Conservation (phyloP, 2,329 filamentous ascomycete genomes). For the Cladosporium oxysporum region DNA sequence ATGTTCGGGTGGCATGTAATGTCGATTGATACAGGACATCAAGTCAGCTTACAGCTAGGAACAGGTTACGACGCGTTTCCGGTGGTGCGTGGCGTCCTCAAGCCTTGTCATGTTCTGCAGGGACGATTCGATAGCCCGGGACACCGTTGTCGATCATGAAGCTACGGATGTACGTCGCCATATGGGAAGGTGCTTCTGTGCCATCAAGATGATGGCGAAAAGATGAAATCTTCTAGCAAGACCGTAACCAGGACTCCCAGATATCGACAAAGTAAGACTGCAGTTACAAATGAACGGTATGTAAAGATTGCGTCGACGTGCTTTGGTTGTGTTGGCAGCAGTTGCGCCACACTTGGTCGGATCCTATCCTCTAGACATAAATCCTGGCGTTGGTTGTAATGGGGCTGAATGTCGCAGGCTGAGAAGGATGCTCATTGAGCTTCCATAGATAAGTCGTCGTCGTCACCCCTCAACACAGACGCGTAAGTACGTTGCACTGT, state of each 20-base stretch:
- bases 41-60: background rate
- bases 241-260: background rate
- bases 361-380: background rate
- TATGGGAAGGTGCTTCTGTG: background rate
- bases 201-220: background rate
- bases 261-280: background rate
- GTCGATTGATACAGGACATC: background rate
- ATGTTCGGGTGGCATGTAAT: background rate
- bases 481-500: slow-evolving; percentile 6
- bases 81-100: background rate
- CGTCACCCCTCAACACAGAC: slow-evolving; percentile 8
- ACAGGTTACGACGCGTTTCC: background rate
- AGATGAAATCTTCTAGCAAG: background rate
- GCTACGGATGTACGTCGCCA: background rate
- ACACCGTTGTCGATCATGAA: background rate
- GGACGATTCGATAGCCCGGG: background rate
- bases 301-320: background rate
- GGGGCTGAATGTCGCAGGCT: background rate
- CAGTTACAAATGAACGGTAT: background rate
- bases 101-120: background rate
- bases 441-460: background rate
- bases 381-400: background rate
- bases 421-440: background rate
- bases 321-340: background rate
- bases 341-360: background rate